phyloP scores from a whole-genome alignment of 2,329 filamentous ascomycete genomes.

The Westerdykella aurantiaca region DNA sequence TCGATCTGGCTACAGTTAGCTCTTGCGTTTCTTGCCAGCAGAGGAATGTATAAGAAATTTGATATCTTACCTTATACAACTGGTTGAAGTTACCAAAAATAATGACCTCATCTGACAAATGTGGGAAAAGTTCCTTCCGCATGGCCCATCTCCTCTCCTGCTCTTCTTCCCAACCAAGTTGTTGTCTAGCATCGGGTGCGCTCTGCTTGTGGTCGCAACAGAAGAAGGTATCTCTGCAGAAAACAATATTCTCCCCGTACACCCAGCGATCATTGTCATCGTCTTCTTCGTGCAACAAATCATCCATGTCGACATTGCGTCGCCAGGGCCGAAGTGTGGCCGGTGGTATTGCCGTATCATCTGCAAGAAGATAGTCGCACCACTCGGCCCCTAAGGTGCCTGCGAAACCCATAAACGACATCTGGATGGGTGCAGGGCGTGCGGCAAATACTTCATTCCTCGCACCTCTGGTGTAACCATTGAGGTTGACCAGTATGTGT shows the following conservation, averaged over 20 bases:
- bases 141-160: constrained; percentile 79
- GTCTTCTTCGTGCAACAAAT: constrained; percentile 58
- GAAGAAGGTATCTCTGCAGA: constrained; percentile 91
- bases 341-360: constrained; percentile 76
- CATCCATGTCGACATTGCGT: constrained; percentile 66
- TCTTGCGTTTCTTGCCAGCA: not conserved
- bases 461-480: constrained; percentile 94
- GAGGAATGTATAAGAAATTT: not conserved
- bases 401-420: constrained; percentile 99
- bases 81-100: constrained; percentile 99
- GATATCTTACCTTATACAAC: constrained; percentile 77
- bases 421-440: constrained; percentile 88
- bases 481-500: constrained; percentile 94
- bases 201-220: constrained; percentile 96
- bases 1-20: constrained; percentile 64
- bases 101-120: constrained; percentile 72
- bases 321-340: constrained; percentile 76
- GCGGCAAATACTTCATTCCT: constrained; percentile 96
- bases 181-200: constrained; percentile 64
- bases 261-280: constrained; percentile 75
- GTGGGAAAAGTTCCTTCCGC: constrained; percentile 87
- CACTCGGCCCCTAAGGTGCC: constrained; percentile 94
- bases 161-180: constrained; percentile 76
- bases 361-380: constrained; percentile 95
- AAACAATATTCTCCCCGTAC: constrained; percentile 95